Percentiles rank a stretch among this genome's conserved stretches.
Evolutionary conservation across 2,329 filamentous ascomycete genomes (phyloP).

Genomic region (Amauroascus niger): DNA sequence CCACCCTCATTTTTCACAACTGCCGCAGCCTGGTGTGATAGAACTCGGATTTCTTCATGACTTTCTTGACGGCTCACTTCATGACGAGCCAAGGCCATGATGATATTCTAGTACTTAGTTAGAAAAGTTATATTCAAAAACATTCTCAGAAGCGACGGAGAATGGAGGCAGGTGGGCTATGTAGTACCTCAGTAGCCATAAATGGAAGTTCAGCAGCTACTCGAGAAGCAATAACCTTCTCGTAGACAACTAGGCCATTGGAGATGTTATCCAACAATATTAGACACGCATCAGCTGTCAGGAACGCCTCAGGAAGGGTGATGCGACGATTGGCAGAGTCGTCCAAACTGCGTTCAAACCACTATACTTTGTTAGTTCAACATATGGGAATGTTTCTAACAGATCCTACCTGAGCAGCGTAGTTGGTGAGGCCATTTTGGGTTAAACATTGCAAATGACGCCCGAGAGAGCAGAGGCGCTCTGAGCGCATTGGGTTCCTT

Average conservation of each 20-base stretch:
- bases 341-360: conserved; percentile 70
- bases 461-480: conserved; percentile 51
- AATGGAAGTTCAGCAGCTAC: conserved; percentile 74
- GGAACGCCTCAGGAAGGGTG: conserved; percentile 55
- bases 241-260: conserved; percentile 67
- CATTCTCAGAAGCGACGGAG: background rate
- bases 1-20: conserved; percentile 64
- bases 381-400: background rate
- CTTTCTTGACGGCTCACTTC: conserved; percentile 68
- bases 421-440: conserved; percentile 54
- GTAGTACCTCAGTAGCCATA: conserved; percentile 55
- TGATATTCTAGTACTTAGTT: conserved; percentile 41
- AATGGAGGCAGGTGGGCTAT: conserved; percentile 17
- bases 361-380: conserved; percentile 46
- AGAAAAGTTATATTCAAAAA: background rate
- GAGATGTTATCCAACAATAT: conserved; percentile 59
- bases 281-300: conserved; percentile 58
- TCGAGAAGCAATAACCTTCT: conserved; percentile 56
- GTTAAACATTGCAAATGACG: conserved; percentile 47
- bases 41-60: conserved; percentile 77
- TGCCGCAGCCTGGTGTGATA: conserved; percentile 63
- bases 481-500: conserved; percentile 30
- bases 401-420: conserved; percentile 41
- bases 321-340: conserved; percentile 49
- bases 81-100: conserved; percentile 65